A percentile compares a stretch with the other conserved stretches of the same genome.
Evolutionary conservation across 768 basidiomycete species (phyloP).

Genomic region (Agaricus blazei): DNA sequence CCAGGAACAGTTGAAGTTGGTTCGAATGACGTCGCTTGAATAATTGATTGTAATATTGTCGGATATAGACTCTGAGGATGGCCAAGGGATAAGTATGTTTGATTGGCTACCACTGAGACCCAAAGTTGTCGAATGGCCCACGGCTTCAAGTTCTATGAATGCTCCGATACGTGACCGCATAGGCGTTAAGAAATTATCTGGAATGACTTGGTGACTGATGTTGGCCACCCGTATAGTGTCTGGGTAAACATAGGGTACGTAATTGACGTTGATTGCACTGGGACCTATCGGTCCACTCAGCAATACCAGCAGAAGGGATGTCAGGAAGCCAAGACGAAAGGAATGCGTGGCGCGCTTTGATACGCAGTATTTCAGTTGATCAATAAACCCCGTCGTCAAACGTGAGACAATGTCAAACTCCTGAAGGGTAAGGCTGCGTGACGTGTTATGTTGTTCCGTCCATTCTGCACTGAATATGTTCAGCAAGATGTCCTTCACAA

Average conservation of each 20-base stretch:
- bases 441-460: background rate
- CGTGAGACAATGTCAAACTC: background rate
- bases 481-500: background rate
- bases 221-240: no score
- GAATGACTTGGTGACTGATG: no score
- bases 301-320: background rate
- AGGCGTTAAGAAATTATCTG: background rate
- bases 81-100: background rate
- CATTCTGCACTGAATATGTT: background rate
- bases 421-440: background rate
- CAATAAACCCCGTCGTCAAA: background rate
- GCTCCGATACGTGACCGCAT: background rate
- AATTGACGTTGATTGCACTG: background rate
- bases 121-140: background rate
- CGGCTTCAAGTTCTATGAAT: background rate
- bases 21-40: background rate
- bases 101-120: background rate
- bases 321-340: background rate
- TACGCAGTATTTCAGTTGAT: background rate
- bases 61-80: background rate
- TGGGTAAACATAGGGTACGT: no score
- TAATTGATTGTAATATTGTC: background rate
- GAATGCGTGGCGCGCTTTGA: background rate
- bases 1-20: background rate
- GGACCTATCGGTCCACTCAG: background rate